These are phyloP conservation scores for Ampelocalamus luodianensis DNA, from an alignment of 176 grass and related monocot genomes.

Conservation along the genomic window DNA sequence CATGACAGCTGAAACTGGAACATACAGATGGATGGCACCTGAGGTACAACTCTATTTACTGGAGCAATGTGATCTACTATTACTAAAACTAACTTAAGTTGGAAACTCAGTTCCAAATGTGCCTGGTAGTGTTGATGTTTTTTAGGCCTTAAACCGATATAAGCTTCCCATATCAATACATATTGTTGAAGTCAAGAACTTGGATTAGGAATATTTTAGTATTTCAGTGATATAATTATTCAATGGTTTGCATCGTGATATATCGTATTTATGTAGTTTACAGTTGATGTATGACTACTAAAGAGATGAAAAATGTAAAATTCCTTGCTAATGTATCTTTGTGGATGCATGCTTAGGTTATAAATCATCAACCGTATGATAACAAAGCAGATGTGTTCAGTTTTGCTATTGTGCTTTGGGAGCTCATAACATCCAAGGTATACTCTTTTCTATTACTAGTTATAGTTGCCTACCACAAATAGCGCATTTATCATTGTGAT, in stretches of 20 bases:
- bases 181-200: neutral
- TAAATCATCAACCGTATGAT: conserved; percentile 96
- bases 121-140: conserved; percentile 8
- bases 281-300: neutral
- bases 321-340: conserved; percentile 32
- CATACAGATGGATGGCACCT: conserved; percentile 99
- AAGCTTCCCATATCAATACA: conserved; percentile 4
- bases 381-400: conserved; percentile 97
- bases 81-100: conserved; percentile 13
- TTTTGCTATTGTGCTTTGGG: conserved; percentile 98
- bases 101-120: conserved; percentile 10
- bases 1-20: conserved; percentile 99
- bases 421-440: conserved; percentile 92
- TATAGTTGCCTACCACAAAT: conserved; percentile 1
- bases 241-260: neutral
- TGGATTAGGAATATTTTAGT: neutral
- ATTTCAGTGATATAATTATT: conserved; percentile 16
- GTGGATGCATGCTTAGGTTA: conserved; percentile 64
- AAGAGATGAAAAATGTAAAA: neutral
- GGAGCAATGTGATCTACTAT: neutral
- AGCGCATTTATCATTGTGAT: neutral
- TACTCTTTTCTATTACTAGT: neutral
- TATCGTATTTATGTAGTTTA: conserved; percentile 12
- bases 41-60: conserved; percentile 63
- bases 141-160: neutral